Evolutionary conservation across 2,329 filamentous ascomycete species (phyloP).

Genomic region (Calonectria honghensis): DNA sequence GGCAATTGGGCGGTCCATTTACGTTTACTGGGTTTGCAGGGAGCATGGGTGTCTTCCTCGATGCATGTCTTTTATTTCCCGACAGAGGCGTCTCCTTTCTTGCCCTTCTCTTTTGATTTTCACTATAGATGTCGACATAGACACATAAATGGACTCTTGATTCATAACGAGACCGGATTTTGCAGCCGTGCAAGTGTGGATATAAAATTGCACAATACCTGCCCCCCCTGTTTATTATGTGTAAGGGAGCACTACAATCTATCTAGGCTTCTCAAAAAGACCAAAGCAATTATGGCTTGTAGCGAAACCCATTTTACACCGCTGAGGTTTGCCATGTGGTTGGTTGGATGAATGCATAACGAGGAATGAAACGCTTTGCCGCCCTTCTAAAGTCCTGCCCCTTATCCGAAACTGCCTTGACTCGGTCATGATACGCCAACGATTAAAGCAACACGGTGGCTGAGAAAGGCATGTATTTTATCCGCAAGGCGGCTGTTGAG

Average conservation of each 20-base stretch:
- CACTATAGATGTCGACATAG: slow-evolving; percentile 39
- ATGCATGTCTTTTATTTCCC: slow-evolving; percentile 45
- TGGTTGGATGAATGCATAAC: slow-evolving; percentile 17
- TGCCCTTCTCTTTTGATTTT: slow-evolving; percentile 25
- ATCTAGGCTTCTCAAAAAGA: background rate
- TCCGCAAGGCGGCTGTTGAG: background rate
- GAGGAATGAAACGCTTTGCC: slow-evolving; percentile 26
- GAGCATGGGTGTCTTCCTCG: slow-evolving; percentile 45
- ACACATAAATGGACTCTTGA: slow-evolving; percentile 26
- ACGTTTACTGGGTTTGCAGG: slow-evolving; percentile 41
- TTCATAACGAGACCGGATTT: background rate
- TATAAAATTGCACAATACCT: background rate
- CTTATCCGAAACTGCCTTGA: slow-evolving; percentile 9
- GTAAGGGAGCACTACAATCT: background rate
- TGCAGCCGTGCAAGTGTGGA: background rate
- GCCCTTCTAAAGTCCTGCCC: background rate
- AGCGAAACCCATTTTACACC: background rate
- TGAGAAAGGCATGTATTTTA: background rate
- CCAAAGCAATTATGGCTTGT: slow-evolving; percentile 9
- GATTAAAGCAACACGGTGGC: background rate
- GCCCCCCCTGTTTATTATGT: background rate
- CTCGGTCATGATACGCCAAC: background rate
- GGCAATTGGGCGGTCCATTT: slow-evolving; percentile 39
- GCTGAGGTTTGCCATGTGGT: slow-evolving; percentile 16
- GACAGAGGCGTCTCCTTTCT: slow-evolving; percentile 35